Base-by-base conservation (phyloP, 129 eudicot genomes). In the Chrysanthemum seticuspe region DNA sequence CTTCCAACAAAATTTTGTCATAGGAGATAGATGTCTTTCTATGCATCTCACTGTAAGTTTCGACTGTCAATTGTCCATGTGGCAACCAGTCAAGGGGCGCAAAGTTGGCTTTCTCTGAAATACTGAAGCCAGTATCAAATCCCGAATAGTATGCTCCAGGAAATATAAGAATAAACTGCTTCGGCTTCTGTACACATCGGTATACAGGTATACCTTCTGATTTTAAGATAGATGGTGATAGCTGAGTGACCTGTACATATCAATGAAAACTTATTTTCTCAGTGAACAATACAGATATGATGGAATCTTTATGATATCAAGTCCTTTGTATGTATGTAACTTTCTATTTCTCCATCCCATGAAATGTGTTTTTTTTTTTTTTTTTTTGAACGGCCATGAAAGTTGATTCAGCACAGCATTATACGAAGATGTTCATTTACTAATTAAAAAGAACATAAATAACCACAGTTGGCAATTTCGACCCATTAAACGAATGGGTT, bases 61-160 rank as follows among this genome's bases (percentile, higher is more conserved):
- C 93, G 53, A 77, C 76, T 3, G 78, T 67, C 80, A 73, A 70
- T 72, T 80, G 96, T 49, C 98, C 98, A 85, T 86, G 85, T 44
- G 93, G 93, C 75, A 94, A 81, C 98, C 97, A 90, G 83, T 94
- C 97, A 67, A 90, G 72, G 59, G 96, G 89, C 45, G 97, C 98
- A 70, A 94, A 70, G 67, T 80, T 80, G 58, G 77, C 91, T 27
- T 80, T 59, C 72, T 86, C 92, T 0, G 89, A 76, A 79, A 87
- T 77, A 84, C 85, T 85, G 68, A 86, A 89, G 15, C 92, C 92
- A 25, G 92, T 82, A 79, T 87, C 88, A 57, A 90, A 79, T 74
- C 83, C 89, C 13, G 96, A 76, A 76, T 87, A 83, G 79, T 86
- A 93, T 16, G 87, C 96, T 63, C 95, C 92, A 0, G 98, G 98